A percentile compares a stretch with the other conserved stretches of the same genome.
phyloP scores from a whole-genome alignment of 73 alveolate genomes.

The Symbiodinium pilosum region DNA sequence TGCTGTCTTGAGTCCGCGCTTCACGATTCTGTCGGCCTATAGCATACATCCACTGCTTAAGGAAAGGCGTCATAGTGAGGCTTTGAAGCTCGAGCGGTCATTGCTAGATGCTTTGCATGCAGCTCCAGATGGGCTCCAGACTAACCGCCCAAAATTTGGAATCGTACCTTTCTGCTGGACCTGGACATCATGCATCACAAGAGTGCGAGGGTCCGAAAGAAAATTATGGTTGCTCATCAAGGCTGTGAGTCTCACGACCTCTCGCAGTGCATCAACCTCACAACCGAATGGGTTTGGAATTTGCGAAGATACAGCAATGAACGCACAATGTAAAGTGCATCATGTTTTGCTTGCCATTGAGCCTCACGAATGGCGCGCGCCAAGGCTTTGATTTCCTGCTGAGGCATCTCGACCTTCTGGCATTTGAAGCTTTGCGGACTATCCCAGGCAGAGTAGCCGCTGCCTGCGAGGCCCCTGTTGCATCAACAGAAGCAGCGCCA shows the following conservation, averaged over 20 bases:
- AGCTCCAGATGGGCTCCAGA: not conserved
- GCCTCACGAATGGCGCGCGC: conserved; percentile 25
- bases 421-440: not conserved
- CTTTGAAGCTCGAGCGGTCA: not conserved
- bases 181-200: too few relatives aligned
- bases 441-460: not conserved
- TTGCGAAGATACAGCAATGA: not conserved
- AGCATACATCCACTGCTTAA: too few relatives aligned
- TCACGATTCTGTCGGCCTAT: conserved; percentile 73
- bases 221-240: too few relatives aligned
- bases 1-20: conserved; percentile 73
- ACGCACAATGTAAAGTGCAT: not conserved
- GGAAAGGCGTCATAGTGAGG: too few relatives aligned
- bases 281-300: not conserved
- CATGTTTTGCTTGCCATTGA: not conserved
- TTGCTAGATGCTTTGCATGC: too few relatives aligned
- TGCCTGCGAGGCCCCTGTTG: not conserved
- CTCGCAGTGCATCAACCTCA: not conserved
- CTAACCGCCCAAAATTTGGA: conserved; percentile 39
- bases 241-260: not conserved
- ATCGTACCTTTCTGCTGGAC: conserved; percentile 47
- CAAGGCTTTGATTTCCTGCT: conserved; percentile 36
- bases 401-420: conserved; percentile 13
- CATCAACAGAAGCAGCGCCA: not conserved
- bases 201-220: too few relatives aligned